Percentiles rank a stretch among this genome's conserved stretches.
Conservation (phyloP, 163 green algal genomes). For the Chlorella variabilis region DNA sequence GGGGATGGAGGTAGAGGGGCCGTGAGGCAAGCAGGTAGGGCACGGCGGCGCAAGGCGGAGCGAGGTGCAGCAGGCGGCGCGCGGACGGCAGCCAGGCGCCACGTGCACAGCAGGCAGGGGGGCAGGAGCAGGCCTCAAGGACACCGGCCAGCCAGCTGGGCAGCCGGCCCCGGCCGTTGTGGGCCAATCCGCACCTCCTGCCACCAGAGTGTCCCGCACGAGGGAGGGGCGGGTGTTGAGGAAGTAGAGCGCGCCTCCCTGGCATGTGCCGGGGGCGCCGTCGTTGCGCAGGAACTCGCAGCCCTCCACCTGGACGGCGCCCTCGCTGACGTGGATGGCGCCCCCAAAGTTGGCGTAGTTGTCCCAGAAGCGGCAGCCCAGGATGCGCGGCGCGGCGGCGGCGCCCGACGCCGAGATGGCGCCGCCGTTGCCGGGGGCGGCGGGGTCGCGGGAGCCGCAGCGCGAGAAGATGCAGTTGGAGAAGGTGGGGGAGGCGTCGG, state of each 20-base stretch:
- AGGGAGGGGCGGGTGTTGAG: background rate
- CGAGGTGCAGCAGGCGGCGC: no score
- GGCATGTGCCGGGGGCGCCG: background rate
- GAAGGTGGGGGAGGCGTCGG: slow-evolving; percentile 7
- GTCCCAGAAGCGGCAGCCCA: slow-evolving; percentile 10
- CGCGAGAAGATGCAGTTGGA: slow-evolving; percentile 10
- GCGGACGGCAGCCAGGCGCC: no score
- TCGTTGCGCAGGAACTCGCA: background rate
- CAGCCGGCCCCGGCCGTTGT: no score
- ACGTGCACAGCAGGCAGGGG: no score
- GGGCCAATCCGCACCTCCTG: background rate
- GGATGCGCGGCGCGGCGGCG: background rate
- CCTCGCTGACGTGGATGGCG: slow-evolving; percentile 17
- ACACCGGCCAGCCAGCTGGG: no score
- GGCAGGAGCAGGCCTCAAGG: no score
- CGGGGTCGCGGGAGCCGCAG: slow-evolving; percentile 3
- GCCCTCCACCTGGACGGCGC: background rate
- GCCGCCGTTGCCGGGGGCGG: slow-evolving; percentile 17
- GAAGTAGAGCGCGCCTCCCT: background rate
- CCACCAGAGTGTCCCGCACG: background rate
- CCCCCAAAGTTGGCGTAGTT: slow-evolving; percentile 28
- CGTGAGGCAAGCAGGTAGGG: background rate
- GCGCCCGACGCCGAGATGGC: slow-evolving; percentile 24
- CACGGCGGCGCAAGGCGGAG: background rate
- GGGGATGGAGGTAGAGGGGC: background rate